A percentile compares a stretch with the other conserved stretches of the same genome.
Conservation (phyloP, 2,329 filamentous ascomycete species). For the Hymenoscyphus fructigenus region DNA sequence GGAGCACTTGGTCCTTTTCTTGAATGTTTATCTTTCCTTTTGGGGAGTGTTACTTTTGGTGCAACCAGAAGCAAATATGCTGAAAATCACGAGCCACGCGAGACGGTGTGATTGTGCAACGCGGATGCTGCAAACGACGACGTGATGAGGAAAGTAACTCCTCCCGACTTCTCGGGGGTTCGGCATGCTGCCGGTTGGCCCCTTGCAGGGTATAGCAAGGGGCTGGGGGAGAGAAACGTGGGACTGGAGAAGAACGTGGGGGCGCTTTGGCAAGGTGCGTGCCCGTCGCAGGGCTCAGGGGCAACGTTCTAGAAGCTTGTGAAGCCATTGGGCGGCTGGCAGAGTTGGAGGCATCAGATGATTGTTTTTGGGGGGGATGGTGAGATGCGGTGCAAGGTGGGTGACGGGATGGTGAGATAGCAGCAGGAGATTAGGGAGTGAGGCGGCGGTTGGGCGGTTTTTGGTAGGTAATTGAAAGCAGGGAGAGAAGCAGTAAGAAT, state of each 20-base stretch:
- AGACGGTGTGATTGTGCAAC: conserved; percentile 2
- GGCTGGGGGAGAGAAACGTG: not conserved
- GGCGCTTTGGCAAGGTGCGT: not conserved
- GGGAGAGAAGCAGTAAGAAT: not conserved
- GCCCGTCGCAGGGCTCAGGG: conserved; percentile 4
- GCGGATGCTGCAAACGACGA: not conserved
- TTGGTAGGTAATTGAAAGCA: not conserved
- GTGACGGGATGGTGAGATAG: conserved; percentile 1
- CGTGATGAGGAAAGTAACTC: conserved; percentile 2
- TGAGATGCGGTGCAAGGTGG: not conserved
- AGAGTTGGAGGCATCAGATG: conserved; percentile 5
- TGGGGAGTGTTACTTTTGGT: not conserved
- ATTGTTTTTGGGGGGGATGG: not conserved
- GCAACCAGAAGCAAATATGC: not conserved
- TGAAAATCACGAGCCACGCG: not conserved
- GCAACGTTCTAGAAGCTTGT: conserved; percentile 21
- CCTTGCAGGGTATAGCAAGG: not conserved
- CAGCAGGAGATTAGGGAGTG: not conserved
- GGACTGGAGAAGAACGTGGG: conserved; percentile 10
- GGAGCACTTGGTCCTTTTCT: not conserved
- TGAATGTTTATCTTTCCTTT: not conserved
- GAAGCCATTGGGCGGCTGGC: conserved; percentile 11
- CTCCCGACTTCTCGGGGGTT: conserved; percentile 2
- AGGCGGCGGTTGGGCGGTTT: not conserved
- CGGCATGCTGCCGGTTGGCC: conserved; percentile 1